Conservation (phyloP, 805 yeast species). For the Alloascoidea hylecoeti region DNA sequence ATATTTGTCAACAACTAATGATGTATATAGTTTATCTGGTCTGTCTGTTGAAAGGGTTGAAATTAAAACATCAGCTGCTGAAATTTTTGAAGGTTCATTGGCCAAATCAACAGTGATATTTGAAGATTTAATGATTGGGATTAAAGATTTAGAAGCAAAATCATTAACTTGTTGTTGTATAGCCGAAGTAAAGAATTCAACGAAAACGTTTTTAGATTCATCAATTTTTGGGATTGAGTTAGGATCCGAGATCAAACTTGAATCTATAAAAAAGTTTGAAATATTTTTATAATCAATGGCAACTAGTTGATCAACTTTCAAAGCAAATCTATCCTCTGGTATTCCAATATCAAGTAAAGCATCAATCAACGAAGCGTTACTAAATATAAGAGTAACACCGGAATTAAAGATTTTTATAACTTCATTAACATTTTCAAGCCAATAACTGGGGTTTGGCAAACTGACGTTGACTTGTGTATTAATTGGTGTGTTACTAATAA, state of each 20-base stretch:
- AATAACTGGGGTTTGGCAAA: no score
- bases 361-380: constrained; percentile 3
- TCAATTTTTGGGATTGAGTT: neutral
- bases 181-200: neutral
- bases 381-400: constrained; percentile 3
- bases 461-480: neutral
- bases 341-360: constrained; percentile 2
- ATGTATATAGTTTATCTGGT: constrained; percentile 71
- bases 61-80: constrained; percentile 25
- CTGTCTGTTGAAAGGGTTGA: constrained; percentile 64
- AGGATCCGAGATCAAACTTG: constrained; percentile 6
- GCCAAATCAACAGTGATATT: constrained; percentile 10
- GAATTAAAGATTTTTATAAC: constrained; percentile 7
- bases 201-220: neutral
- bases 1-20: constrained; percentile 59
- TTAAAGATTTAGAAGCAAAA: constrained; percentile 11
- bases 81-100: constrained; percentile 6
- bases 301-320: constrained; percentile 7
- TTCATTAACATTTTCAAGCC: constrained; percentile 3
- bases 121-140: constrained; percentile 12
- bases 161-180: constrained; percentile 8
- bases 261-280: constrained; percentile 7
- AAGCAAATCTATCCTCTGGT: constrained; percentile 3
- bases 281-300: constrained; percentile 9
- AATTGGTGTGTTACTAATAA: neutral